Base-by-base conservation (phyloP, 192 early-diverging fungal species). In the Rhizoclosmatium globosum region DNA sequence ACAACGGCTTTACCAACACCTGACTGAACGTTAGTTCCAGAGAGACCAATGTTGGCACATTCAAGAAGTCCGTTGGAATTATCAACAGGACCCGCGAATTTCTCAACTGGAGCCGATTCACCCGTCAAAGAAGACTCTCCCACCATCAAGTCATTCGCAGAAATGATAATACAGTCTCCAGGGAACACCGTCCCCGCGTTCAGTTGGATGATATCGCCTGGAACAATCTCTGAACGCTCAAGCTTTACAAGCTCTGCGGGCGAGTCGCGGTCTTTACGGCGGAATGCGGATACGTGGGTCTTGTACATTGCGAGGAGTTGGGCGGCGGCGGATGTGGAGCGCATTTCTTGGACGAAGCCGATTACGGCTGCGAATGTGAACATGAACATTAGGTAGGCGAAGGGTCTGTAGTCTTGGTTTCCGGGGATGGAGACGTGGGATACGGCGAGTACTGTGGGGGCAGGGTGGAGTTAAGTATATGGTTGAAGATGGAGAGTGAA, bases 1-100 rank as follows among this genome's bases (percentile, higher is more conserved):
- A 89, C 83, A 17, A 89, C 47, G 68, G 83, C 88, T n/a, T 75
- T 73, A 38, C 82, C 88, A n/a, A 83, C 84, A 44, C 88, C 88
- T 72, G 82, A 84, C 23, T 84, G 81, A 44, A 86, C 86, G 0
- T 75, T 79, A 0, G 88, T 89, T 21, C 82, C 82, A 84, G 83
- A 83, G 66, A 83, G 85, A 67, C 84, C 87, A 4, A 77, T 42
- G 56, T 80, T 71, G 7, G 81, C 76, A 3, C 82, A 76, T 38
- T 71, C 67, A 31, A 89, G 76, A 11, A 72, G 9, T 0, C 53
- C 53, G 1, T 56, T 56, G 1, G 53, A 9, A n/a, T 56, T 56
- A n/a, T n/a, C 19, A n/a, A 56, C 53, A 0, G 53, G 53, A 0
- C 53, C 53, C 9, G 53, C 53, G 53, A 56, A 9, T 56, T 56